Percentiles rank a stretch among this genome's conserved stretches.
Conservation (phyloP, 2,329 filamentous ascomycete species). For the Fusarium camptoceras region DNA sequence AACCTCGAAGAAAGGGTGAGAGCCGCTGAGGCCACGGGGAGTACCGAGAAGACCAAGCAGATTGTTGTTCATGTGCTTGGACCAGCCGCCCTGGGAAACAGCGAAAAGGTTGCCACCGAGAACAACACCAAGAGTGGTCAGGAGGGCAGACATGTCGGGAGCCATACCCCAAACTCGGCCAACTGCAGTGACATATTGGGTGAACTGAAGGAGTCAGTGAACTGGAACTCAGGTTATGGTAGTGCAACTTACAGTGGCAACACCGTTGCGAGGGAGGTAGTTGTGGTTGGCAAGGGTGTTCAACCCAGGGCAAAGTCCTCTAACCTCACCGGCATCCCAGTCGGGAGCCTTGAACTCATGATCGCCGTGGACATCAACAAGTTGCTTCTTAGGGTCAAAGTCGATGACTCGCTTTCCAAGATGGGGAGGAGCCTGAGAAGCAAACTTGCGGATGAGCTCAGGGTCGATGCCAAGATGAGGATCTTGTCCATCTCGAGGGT, state of each 20-base stretch:
- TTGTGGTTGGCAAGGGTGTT: conserved; percentile 40
- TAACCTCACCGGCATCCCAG: conserved; percentile 31
- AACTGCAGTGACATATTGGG: conserved; percentile 31
- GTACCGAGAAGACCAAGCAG: conserved; percentile 56
- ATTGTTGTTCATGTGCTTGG: conserved; percentile 57
- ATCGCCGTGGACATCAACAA: conserved; percentile 31
- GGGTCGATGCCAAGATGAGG: conserved; percentile 32
- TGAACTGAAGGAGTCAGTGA: not conserved
- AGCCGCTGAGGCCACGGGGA: conserved; percentile 61
- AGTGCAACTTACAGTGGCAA: conserved; percentile 29
- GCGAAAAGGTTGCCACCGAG: conserved; percentile 56
- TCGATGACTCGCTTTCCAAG: conserved; percentile 22
- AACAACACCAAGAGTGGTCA: conserved; percentile 35
- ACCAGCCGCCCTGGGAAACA: conserved; percentile 44
- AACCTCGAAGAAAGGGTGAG: conserved; percentile 67
- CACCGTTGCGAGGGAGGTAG: conserved; percentile 42
- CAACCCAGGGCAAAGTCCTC: conserved; percentile 37
- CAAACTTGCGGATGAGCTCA: conserved; percentile 35
- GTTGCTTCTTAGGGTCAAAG: conserved; percentile 31
- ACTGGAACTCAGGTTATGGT: rapidly evolving
- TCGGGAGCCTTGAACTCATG: conserved; percentile 30
- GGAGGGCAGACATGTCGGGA: conserved; percentile 17
- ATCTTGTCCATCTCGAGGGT: not conserved
- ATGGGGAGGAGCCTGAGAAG: conserved; percentile 22
- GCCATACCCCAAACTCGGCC: conserved; percentile 37